phyloP scores from a whole-genome alignment of 139 green algal genomes.

The Dunaliella primolecta region DNA sequence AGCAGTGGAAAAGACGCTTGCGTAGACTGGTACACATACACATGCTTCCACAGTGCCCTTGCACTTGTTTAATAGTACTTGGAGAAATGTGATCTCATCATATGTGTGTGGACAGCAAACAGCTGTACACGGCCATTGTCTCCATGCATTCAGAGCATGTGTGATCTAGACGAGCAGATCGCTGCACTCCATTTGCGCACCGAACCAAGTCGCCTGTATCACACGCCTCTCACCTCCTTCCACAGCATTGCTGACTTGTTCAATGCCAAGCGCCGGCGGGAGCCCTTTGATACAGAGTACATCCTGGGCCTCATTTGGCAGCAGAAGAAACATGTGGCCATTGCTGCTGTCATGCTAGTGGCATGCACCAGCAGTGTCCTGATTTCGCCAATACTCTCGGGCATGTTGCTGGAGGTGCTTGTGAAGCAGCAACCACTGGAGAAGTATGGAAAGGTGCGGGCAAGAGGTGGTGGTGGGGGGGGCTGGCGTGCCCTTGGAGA shows the following conservation, averaged over 20 bases:
- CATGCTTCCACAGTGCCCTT: neutral
- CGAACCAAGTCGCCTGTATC: neutral
- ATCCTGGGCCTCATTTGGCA: slow-evolving; percentile 56
- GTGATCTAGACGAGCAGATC: neutral
- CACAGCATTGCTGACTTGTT: slow-evolving; percentile 1
- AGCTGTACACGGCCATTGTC: neutral
- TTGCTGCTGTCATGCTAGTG: slow-evolving; percentile 54
- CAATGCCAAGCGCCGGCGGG: neutral
- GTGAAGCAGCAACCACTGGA: slow-evolving; percentile 60
- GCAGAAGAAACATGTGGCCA: slow-evolving; percentile 50
- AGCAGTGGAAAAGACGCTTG: too few species aligned
- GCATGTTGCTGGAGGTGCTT: slow-evolving; percentile 79
- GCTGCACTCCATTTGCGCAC: neutral
- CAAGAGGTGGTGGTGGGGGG: too few species aligned
- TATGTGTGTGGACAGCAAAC: neutral
- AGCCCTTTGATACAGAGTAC: slow-evolving; percentile 49
- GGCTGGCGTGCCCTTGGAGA: too few species aligned
- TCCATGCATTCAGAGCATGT: neutral
- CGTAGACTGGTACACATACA: too few species aligned
- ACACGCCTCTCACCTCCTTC: neutral
- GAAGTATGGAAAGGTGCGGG: slow-evolving; percentile 47
- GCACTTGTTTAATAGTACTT: neutral
- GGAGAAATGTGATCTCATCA: too few species aligned
- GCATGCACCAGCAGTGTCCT: slow-evolving; percentile 80
- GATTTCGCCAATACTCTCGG: slow-evolving; percentile 72